Base-by-base conservation (phyloP, 2,329 filamentous ascomycete genomes). In the Rutstroemia sp. region DNA sequence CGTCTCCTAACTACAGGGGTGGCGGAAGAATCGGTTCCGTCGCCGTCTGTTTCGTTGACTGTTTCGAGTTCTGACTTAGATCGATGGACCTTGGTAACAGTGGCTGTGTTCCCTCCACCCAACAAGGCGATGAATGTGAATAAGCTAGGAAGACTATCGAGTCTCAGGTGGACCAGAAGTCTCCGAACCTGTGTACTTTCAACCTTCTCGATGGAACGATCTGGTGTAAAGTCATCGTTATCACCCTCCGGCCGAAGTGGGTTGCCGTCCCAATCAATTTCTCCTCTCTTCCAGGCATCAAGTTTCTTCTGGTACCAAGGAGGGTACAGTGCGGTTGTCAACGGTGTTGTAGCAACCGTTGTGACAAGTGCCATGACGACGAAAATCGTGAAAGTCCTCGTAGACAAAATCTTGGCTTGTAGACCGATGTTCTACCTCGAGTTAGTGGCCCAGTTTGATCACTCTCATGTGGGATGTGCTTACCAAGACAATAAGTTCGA, bases 401-500 rank as follows among this genome's bases (percentile, higher is more conserved):
- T 79, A 57, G 87, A 92, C 17, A 96, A 76, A 59, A 95, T 95
- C 38, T 82, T 83, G 19, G 91, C 90, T 73, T 92, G 85, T 2
- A 92, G 77, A 46, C 91, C 90, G 64, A 97, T 90, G 66, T 88
- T 88, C 78, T 84, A 10, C 41, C 54, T 0, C 21, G 38, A 39
- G 34, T 38, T 27, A 9, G 34, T 56, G 41, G 25, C 16, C 7
- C 2, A 1, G 19, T 49, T 16, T 34, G 44, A 19, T 37, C 12
- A 48, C 55, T 41, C 51, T n/a, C n/a, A 34, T 17, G 12, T 46
- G 14, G 39, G 12, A 21, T 37, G n/a, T 12, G 65, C 83, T 73
- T 76, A 92, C 89, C 71, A 95, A 71, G n/a, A 96, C 92, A 69
- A 97, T 96, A 52, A 97, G 75, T 70, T 96, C 92, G 0, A 96